Percentiles rank a stretch among this genome's conserved stretches.
Conservation (phyloP, 2,329 filamentous ascomycete genomes). For the Colletotrichum viniferum region DNA sequence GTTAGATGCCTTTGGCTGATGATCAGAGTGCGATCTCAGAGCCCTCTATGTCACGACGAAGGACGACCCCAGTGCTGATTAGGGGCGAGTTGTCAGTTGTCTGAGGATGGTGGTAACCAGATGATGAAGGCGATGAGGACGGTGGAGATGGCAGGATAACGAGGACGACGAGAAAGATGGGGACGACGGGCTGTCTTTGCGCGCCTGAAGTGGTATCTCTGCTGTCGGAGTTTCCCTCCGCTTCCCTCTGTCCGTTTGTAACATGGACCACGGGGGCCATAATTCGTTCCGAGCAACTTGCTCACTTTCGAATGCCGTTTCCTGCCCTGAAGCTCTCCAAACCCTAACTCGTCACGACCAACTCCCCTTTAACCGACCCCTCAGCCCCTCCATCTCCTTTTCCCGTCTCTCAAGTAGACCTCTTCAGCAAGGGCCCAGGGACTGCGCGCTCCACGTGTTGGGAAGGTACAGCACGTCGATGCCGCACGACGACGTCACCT, state of each 20-base stretch:
- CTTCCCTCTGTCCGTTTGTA: background rate
- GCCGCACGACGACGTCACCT: background rate
- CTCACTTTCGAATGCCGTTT: fast-evolving
- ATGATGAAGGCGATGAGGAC: background rate
- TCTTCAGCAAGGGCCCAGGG: background rate
- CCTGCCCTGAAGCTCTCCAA: background rate
- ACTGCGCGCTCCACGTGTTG: background rate
- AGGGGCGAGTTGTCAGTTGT: background rate
- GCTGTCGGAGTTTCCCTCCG: background rate
- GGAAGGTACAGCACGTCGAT: background rate
- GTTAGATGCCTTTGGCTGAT: background rate
- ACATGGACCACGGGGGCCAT: background rate
- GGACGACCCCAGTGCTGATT: background rate
- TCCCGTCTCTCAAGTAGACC: background rate
- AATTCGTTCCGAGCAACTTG: fast-evolving
- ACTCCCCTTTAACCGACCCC: background rate
- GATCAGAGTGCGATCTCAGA: background rate
- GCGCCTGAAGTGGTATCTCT: background rate
- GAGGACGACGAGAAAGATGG: background rate
- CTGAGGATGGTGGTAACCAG: background rate
- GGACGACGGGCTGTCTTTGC: background rate
- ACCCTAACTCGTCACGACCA: background rate
- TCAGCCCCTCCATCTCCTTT: background rate
- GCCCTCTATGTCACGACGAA: background rate
- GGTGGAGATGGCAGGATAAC: background rate